Evolutionary conservation across 805 yeast species (phyloP), one percentile per base, ranked within the genome.

Genomic region (Metschnikowia henanensis): DNA sequence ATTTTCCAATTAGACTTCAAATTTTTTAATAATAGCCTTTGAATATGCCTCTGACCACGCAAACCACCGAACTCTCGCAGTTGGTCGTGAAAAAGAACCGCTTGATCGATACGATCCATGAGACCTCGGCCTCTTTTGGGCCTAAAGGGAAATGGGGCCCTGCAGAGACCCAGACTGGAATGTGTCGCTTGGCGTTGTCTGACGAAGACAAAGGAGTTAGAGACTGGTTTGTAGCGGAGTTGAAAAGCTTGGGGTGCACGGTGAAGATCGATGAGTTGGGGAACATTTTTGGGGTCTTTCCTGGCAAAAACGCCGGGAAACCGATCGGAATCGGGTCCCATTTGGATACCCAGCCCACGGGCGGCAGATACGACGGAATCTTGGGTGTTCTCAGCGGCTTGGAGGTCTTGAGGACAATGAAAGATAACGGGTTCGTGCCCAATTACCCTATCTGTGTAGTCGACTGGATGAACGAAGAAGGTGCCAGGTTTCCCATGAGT

Each of bases 391-490:
- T 83, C 35, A 63, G 83, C 8, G 89, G 87, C 1, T 64, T 84
- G 35, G 88, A 84, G 61, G 81, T 84, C 5, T 61, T 84, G 52
- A 67, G 87, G 47, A 82, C 88, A 4, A 63, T 84, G 56, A 77
- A 80, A 46, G 87, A 79, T 15, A 78, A 80, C 58, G 66, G 71
- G 33, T 74, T 64, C 54, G 69, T 66, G 9, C 87, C 91, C n/a
- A 74, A 80, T 41, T 83, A 70, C 49, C 89, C 89, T 7, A 75
- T 84, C 43, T 81, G 83, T 5, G 71, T 81, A 4, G 73, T 84
- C 31, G 73, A 79, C 55, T 84, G 91, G 91, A 80, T 82, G 60
- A 84, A 84, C 56, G 91, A 84, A 58, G 91, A 84, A 65, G 91
- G 91, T 44, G 89, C 90, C 0, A 64, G 91, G 39, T 84, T 83